These are phyloP conservation scores for Penicillium cosmopolitanum DNA, from an alignment of 495 filamentous ascomycete genomes.

Conservation along the genomic window DNA sequence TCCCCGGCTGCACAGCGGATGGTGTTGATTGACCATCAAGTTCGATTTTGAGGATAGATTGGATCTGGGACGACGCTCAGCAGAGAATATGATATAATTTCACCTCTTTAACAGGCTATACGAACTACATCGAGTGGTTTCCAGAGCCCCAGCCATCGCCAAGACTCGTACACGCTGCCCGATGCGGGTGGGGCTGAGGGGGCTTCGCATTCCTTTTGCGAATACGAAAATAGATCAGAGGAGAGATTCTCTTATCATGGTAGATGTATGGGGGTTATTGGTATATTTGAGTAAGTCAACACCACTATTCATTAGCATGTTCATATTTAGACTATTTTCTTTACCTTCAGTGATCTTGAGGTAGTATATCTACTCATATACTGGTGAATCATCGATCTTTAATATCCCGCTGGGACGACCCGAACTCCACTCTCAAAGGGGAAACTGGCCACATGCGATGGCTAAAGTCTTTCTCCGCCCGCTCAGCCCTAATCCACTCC, in stretches of 20 bases:
- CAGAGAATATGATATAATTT: too few species aligned
- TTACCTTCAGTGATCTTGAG: too few species aligned
- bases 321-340: too few species aligned
- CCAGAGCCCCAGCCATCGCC: neutral
- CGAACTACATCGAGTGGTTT: too few species aligned
- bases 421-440: constrained; percentile 13
- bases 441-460: constrained; percentile 24
- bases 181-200: neutral
- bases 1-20: neutral
- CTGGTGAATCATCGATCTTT: neutral
- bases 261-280: neutral
- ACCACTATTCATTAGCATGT: too few species aligned
- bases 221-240: neutral
- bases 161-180: constrained; percentile 7
- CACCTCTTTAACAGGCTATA: too few species aligned
- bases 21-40: neutral
- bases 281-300: too few species aligned
- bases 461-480: constrained; percentile 4
- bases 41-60: too few species aligned
- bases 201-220: neutral
- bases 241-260: too few species aligned
- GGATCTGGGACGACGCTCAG: too few species aligned
- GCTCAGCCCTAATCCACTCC: neutral
- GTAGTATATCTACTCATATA: neutral
- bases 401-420: neutral